A percentile compares a stretch with the other conserved stretches of the same genome.
These are phyloP conservation scores for Pseudohyphozyma bogoriensis DNA, from an alignment of 768 basidiomycete species.

Conservation along the genomic window DNA sequence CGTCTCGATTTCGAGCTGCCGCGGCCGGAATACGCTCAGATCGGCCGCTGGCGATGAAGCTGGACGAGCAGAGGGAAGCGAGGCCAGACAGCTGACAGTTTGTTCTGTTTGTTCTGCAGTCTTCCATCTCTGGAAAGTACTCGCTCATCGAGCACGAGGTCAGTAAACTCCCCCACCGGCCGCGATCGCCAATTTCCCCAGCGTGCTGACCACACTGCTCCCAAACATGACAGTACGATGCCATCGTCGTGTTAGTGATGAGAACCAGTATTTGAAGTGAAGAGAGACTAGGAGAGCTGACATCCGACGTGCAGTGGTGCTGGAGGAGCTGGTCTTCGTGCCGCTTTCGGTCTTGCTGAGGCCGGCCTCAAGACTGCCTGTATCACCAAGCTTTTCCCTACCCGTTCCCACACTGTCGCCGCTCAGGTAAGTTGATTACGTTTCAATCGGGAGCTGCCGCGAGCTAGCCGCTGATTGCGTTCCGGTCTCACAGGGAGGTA, in stretches of 20 bases:
- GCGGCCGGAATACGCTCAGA: not conserved
- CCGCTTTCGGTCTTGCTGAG: conserved; percentile 96
- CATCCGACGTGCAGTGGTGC: conserved; percentile 56
- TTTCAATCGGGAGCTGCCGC: not conserved
- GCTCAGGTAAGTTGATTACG: conserved; percentile 85
- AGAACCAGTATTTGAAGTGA: not conserved
- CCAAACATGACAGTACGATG: conserved; percentile 55
- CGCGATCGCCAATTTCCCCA: not conserved
- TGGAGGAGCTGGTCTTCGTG: conserved; percentile 94
- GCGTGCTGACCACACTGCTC: not conserved
- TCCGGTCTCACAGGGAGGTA: conserved; percentile 60
- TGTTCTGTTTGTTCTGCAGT: not conserved
- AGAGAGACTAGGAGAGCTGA: not conserved
- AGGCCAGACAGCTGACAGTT: not conserved
- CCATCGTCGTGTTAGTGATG: conserved; percentile 80
- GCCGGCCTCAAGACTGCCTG: conserved; percentile 98
- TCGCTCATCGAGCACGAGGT: conserved; percentile 91
- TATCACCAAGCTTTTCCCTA: conserved; percentile 98
- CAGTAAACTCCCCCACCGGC: not conserved
- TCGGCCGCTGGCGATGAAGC: not conserved
- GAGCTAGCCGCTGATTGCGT: not conserved
- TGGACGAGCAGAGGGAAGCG: not conserved
- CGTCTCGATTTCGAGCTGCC: not conserved
- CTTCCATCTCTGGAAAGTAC: conserved; percentile 56
- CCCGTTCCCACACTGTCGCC: conserved; percentile 95